Percentiles rank a stretch among this genome's conserved stretches.
phyloP scores from a whole-genome alignment of 352 stramenopile species.

The Aphanomyces euteiches region DNA sequence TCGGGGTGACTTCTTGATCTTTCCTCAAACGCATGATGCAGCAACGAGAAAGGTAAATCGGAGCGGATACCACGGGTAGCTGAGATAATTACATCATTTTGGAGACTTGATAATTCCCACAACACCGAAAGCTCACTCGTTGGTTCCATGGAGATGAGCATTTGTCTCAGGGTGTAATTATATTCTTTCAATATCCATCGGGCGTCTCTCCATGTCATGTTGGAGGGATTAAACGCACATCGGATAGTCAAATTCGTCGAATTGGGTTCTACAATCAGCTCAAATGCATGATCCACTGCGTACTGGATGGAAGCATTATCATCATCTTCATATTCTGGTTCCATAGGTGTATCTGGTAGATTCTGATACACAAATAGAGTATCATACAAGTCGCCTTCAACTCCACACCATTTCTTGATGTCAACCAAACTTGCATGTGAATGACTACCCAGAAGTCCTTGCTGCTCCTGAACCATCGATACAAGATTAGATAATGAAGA shows the following conservation, averaged over 20 bases:
- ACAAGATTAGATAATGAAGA: background rate
- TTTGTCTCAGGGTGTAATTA: background rate
- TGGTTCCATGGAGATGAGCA: background rate
- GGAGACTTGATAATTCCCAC: background rate
- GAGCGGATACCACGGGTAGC: background rate
- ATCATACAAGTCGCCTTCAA: slow-evolving; percentile 14
- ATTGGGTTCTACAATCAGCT: background rate
- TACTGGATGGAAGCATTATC: too few species aligned
- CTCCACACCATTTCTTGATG: slow-evolving; percentile 6
- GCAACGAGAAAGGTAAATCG: background rate
- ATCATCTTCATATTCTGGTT: background rate
- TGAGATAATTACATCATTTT: background rate
- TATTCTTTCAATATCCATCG: background rate
- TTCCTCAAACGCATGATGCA: background rate
- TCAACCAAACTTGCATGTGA: background rate
- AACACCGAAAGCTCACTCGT: background rate
- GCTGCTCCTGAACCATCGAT: background rate
- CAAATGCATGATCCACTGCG: background rate
- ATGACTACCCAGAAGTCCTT: background rate
- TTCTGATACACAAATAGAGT: slow-evolving; percentile 11
- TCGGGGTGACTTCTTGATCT: background rate
- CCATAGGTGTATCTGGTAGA: background rate
- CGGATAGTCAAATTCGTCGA: background rate
- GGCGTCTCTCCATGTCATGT: background rate
- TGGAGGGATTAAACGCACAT: background rate